phyloP scores from a whole-genome alignment of 2,329 filamentous ascomycete genomes.

The Cercospora beticola region DNA sequence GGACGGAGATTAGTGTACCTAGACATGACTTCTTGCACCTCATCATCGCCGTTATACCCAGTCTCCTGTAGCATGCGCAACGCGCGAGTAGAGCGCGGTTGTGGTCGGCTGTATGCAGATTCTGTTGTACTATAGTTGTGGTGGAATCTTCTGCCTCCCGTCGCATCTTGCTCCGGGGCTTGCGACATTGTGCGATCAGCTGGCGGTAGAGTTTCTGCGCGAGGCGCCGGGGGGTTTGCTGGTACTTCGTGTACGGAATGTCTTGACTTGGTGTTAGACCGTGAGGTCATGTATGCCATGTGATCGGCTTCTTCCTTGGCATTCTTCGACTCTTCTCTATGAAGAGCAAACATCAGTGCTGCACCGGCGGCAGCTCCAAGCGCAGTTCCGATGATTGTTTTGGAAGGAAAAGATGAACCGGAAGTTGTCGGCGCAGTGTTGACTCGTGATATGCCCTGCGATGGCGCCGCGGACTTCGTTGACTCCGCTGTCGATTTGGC shows the following conservation, averaged over 20 bases:
- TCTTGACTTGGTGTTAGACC: conserved; percentile 19
- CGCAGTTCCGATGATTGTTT: conserved; percentile 62
- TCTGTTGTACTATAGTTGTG: conserved; percentile 36
- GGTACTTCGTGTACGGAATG: conserved; percentile 17
- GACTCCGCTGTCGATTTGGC: conserved; percentile 29
- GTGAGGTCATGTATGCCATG: conserved; percentile 26
- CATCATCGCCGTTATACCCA: conserved; percentile 28
- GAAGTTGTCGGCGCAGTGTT: conserved; percentile 23
- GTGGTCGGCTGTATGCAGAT: conserved; percentile 31
- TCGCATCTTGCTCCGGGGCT: conserved; percentile 18
- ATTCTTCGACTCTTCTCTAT: conserved; percentile 57
- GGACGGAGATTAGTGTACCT: conserved; percentile 29
- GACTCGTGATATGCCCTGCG: conserved; percentile 21
- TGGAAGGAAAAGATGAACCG: conserved; percentile 22
- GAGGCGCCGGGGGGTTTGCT: conserved; percentile 18
- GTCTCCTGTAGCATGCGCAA: conserved; percentile 44
- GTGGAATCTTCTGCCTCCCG: conserved; percentile 21
- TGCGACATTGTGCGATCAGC: conserved; percentile 37
- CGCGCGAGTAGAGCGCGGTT: conserved; percentile 25
- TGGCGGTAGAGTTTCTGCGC: conserved; percentile 14
- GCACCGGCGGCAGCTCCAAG: conserved; percentile 77
- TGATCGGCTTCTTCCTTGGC: conserved; percentile 45
- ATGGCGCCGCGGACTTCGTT: conserved; percentile 23
- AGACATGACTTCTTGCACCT: conserved; percentile 29
- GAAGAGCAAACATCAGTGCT: conserved; percentile 72